Percentiles rank a stretch among this genome's conserved stretches.
phyloP scores from a whole-genome alignment of 2,329 filamentous ascomycete genomes.

The Teratosphaeria epicoccoides region DNA sequence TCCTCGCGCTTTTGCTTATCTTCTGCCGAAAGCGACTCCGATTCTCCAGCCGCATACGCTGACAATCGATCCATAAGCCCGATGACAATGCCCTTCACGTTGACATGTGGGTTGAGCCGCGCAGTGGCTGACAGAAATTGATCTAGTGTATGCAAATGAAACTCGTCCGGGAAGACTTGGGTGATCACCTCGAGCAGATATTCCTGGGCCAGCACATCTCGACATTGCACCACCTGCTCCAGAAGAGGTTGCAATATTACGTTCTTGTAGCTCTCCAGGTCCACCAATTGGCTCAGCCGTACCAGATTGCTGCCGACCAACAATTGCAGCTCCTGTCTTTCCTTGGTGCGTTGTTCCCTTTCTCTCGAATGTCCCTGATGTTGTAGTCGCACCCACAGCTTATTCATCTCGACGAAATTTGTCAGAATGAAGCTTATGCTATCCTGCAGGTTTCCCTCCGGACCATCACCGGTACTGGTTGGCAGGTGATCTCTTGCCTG shows the following conservation, averaged over 20 bases:
- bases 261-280: constrained; percentile 86
- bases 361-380: constrained; percentile 96
- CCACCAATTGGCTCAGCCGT: constrained; percentile 85
- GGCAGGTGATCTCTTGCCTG: constrained; percentile 87
- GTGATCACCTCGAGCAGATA: constrained; percentile 97
- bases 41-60: constrained; percentile 84
- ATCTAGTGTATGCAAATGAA: constrained; percentile 91
- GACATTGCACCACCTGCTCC: constrained; percentile 95
- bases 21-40: constrained; percentile 57
- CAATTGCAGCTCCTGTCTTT: constrained; percentile 88
- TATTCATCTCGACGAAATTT: constrained; percentile 99
- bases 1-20: constrained; percentile 70
- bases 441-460: constrained; percentile 90
- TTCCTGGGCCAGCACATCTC: constrained; percentile 92
- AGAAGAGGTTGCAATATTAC: constrained; percentile 78
- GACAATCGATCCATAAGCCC: constrained; percentile 94
- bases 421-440: constrained; percentile 97
- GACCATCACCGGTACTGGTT: constrained; percentile 70
- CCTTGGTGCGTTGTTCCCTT: constrained; percentile 82
- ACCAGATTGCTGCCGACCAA: constrained; percentile 95
- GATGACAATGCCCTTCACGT: constrained; percentile 96
- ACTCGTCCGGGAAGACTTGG: constrained; percentile 97
- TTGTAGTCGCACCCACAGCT: constrained; percentile 94
- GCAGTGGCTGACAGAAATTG: constrained; percentile 90
- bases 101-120: constrained; percentile 87